Conservation (phyloP, 805 yeast species). For the Monosporozyma aerobia region DNA sequence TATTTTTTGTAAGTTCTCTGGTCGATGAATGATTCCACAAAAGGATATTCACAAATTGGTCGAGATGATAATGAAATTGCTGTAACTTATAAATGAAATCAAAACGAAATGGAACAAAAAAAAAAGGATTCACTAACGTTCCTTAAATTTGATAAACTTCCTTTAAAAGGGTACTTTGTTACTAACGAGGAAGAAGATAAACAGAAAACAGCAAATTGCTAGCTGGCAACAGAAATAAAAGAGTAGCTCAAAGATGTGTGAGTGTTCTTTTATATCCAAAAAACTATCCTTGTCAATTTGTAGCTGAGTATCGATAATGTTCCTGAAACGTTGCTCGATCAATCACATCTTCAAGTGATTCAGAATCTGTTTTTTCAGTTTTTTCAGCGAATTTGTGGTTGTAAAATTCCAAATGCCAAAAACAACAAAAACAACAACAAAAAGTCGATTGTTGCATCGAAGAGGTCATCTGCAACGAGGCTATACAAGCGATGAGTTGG, state of each 20-base stretch:
- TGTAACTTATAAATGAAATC: no score
- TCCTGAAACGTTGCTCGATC: neutral
- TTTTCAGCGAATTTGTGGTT: no score
- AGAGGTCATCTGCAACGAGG: no score
- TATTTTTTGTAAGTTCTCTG: neutral
- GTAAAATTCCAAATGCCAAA: no score
- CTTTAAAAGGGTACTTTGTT: neutral
- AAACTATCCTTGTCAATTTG: neutral
- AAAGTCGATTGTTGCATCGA: no score
- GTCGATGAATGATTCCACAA: neutral
- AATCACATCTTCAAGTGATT: neutral
- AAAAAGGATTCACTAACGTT: neutral
- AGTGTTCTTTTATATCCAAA: neutral
- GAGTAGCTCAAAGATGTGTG: no score
- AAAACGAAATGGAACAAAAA: neutral
- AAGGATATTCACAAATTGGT: constrained; percentile 74
- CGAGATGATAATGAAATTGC: constrained; percentile 18
- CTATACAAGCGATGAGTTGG: no score
- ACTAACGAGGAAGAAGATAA: neutral
- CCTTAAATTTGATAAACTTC: neutral
- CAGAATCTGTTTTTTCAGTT: neutral
- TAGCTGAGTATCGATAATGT: neutral
- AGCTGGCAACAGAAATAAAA: no score
- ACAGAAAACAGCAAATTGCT: no score
- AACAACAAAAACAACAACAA: no score